Base-by-base conservation (phyloP, 495 filamentous ascomycete species). In the Penicillium angulare region DNA sequence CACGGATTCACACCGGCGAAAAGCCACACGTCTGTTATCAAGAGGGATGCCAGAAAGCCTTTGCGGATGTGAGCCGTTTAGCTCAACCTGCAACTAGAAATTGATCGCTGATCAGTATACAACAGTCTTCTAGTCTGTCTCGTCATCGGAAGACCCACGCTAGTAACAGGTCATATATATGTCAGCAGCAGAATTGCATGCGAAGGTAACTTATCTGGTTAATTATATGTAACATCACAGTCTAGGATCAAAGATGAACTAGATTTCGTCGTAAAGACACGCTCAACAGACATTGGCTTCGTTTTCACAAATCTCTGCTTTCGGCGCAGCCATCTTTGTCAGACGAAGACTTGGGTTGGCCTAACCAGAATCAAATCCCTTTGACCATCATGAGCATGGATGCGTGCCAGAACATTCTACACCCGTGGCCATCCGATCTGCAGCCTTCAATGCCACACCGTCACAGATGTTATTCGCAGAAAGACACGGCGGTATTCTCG, bases 261-360 rank as follows among this genome's bases (percentile, higher is more conserved):
- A 95, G 89, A 59, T 95, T 92, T 67, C 91, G 88, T 73, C 81
- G 90, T 33, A 92, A 92, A 63, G 91, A 88, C 9, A 92, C 90
- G 15, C 82, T 92, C 78, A 88, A 88, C 7, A 95, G 91, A 64
- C 90, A 95, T 55, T 82, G 85, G 59, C 71, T 82, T 40, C 80
- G 84, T 18, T 83, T 83, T 2, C 88, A 91, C n/a, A n/a, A n/a
- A n/a, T n/a, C n/a, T n/a, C n/a, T n/a, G n/a, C n/a, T n/a, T n/a
- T n/a, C n/a, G n/a, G n/a, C n/a, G n/a, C n/a, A n/a, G n/a, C n/a
- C n/a, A n/a, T n/a, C n/a, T n/a, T n/a, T n/a, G n/a, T n/a, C n/a
- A n/a, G n/a, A n/a, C n/a, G n/a, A n/a, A n/a, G n/a, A n/a, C n/a
- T n/a, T n/a, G n/a, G n/a, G n/a, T n/a, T n/a, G n/a, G n/a, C n/a